These are phyloP conservation scores for Penicillium ochrochloron DNA, from an alignment of 495 filamentous ascomycete species.

Conservation along the genomic window DNA sequence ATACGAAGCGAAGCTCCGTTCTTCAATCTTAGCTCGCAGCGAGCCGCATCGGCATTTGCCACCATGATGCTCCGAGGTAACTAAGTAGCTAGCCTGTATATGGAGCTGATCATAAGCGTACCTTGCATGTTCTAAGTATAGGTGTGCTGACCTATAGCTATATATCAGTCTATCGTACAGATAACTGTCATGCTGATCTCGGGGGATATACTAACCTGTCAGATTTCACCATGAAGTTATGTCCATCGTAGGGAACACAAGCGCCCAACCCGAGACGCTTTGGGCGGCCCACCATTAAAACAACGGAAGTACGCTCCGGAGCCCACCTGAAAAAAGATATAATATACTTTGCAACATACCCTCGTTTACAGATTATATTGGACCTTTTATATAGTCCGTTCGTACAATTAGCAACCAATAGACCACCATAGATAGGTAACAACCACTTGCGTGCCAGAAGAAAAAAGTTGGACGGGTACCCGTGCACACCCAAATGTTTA, in stretches of 20 bases:
- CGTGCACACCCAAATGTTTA: constrained; percentile 25
- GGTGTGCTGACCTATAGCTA: too few relatives aligned
- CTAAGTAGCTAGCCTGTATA: background rate
- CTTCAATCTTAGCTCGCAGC: background rate
- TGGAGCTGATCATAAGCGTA: constrained; percentile 3
- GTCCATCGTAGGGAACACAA: background rate
- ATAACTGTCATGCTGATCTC: background rate
- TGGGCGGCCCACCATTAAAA: constrained; percentile 1
- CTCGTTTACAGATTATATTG: background rate
- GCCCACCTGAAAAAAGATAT: background rate
- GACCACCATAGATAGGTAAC: background rate
- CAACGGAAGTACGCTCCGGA: background rate
- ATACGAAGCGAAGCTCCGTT: background rate
- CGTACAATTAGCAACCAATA: background rate
- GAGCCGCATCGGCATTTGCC: constrained; percentile 3
- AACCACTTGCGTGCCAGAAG: constrained; percentile 5
- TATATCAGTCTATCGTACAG: background rate
- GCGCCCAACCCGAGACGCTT: background rate
- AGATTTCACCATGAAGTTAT: background rate
- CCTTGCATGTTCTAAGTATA: constrained; percentile 4
- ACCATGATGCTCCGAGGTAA: background rate
- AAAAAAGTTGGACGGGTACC: constrained; percentile 18
- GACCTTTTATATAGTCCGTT: background rate
- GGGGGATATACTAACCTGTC: background rate
- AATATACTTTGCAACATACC: background rate